Evolutionary conservation across 208 protist genomes (phyloP).

Genomic region (Trichomonas tenax): DNA sequence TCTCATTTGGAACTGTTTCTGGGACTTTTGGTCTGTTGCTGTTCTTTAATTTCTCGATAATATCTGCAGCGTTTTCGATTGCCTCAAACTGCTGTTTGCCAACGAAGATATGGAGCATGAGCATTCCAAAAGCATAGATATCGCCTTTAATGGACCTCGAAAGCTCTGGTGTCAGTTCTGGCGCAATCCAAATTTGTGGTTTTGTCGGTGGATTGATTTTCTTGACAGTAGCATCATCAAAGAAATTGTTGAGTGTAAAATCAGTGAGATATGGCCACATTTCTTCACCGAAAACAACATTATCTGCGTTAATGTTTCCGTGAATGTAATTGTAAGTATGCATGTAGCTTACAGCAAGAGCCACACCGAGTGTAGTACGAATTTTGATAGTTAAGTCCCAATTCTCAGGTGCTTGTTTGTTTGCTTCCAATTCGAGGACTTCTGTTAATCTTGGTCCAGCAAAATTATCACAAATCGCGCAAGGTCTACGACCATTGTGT

Average conservation of each 20-base stretch:
- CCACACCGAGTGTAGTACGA: not conserved
- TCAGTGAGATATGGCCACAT: not conserved
- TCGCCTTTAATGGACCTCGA: not conserved
- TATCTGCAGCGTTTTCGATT: not conserved
- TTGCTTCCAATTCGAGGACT: not conserved
- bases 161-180: not conserved
- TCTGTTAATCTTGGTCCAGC: not conserved
- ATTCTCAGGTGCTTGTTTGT: not conserved
- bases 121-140: not conserved
- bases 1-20: not conserved
- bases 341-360: not conserved
- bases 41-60: not conserved
- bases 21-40: not conserved
- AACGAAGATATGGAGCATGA: not conserved
- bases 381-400: not conserved
- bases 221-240: not conserved
- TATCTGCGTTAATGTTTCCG: not conserved
- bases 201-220: not conserved
- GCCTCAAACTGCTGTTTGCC: not conserved
- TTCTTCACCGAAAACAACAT: not conserved
- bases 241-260: not conserved
- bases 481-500: not conserved
- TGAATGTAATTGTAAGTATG: not conserved
- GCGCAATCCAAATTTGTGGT: not conserved
- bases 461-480: not conserved